Evolutionary conservation across 2,329 filamentous ascomycete genomes (phyloP), one percentile per base, ranked within the genome.

Genomic region (Colletotrichum orchidophilum): DNA sequence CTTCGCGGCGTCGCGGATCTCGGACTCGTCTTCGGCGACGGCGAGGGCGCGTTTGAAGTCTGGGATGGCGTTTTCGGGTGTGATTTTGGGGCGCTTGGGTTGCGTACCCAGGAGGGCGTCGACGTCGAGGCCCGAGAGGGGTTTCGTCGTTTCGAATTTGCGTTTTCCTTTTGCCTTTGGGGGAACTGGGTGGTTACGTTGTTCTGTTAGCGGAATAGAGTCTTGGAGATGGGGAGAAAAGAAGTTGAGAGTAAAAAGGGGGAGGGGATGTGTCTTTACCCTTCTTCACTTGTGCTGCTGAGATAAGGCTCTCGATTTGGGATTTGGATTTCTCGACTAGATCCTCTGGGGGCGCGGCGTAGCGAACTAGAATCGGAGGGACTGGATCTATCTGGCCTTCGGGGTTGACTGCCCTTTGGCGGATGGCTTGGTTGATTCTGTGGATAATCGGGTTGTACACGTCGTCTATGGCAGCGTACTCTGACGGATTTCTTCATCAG

Each of bases 91-190:
- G 57, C 74, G 70, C 66, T 82, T 83, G 72, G 81, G 81, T 31
- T 82, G 83, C 57, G 86, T 88, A 55, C 88, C 87, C n/a, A 98
- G 90, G 2, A 98, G 88, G 5, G 90, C 91, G 71, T 95, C 93
- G 49, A 98, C 88, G 76, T 98, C 93, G 50, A 99, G 91, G 24
- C 95, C 95, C 0, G 96, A 98, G 9, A 97, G 88, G 0, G 96
- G 96, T 76, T 96, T 96, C 70, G 92, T 88, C 1, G 87, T 82
- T 33, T 97, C 91, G 74, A 90, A 89, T 54, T 87, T 86, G 77
- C 92, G 92, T 72, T 91, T 92, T 42, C 93, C 92, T 80, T 94
- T 94, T 50, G 87, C 88, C 80, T 95, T 96, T 0, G 92, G 91
- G 8, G 94, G 93, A 0, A 97, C 94, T 92, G 75, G 1, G 31